Evolutionary conservation across 2,329 filamentous ascomycete species (phyloP), one percentile per base, ranked within the genome.

Genomic region (Penicillium sp.): DNA sequence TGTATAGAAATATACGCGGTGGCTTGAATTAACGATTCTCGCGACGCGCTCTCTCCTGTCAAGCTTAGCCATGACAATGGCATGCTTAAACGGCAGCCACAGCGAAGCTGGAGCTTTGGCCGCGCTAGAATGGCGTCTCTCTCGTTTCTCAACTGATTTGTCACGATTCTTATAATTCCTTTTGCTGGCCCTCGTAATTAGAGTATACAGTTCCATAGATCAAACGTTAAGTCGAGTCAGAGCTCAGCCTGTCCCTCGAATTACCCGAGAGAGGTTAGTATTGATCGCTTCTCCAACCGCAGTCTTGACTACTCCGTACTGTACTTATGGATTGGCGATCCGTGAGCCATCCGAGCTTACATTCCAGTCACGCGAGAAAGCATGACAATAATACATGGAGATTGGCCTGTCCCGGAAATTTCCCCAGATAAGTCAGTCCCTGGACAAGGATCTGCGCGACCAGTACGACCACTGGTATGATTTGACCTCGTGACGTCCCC

Each of bases 401-500:
- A 49, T 30, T 30, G 45, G 26, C 45, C 15, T 4, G 45, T 30
- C 19, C 50, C 42, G 47, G 35, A 35, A 26, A 59, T 53, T 53
- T 38, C 37, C 28, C 51, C 37, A 28, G 33, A 24, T 1, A n/a
- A 7, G 12, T 40, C 40, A 7, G 12, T 40, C 40, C 33, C 33
- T 13, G 30, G 17, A n/a, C 13, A 26, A 24, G 19, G 9, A 51
- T 51, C n/a, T 35, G 10, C n/a, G 28, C 35, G 57, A 54, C 55
- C 57, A 30, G 10, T 53, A 30, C 13, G 8, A 17, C 13, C 13
- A 53, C 28, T 51, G 44, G 58, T 55, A 58, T 59, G 59, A 56
- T 28, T 38, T 37, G 15, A 19, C 22, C 61, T 54, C 58, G 49
- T 58, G 54, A 63, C 19, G 15, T 13, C 42, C 38, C 28, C 51